Percentiles rank a stretch among this genome's conserved stretches.
phyloP scores from a whole-genome alignment of 129 eudicot species.

The Scalesia atractyloides region DNA sequence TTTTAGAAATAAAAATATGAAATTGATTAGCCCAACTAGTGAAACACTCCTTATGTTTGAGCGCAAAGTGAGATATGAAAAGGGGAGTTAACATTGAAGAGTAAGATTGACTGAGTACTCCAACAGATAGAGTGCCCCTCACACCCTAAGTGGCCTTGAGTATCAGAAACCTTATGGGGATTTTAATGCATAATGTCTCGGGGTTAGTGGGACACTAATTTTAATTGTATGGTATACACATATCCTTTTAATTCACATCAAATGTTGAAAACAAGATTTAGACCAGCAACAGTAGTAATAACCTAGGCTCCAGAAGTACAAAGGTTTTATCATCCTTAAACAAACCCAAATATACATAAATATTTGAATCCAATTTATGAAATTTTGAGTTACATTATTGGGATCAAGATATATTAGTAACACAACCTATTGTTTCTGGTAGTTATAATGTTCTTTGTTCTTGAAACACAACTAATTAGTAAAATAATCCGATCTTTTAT shows the following conservation, averaged over 20 bases:
- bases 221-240: background rate
- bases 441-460: no score
- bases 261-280: background rate
- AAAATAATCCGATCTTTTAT: no score
- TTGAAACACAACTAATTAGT: no score
- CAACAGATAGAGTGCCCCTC: no score
- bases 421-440: background rate
- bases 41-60: no score
- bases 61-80: no score
- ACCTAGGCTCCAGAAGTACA: background rate
- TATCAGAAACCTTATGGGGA: background rate
- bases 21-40: no score
- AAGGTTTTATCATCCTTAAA: background rate
- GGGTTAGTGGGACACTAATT: slow-evolving; percentile 14
- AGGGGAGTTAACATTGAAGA: no score
- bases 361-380: background rate
- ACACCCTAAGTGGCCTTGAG: no score
- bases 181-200: background rate
- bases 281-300: background rate
- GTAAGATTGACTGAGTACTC: no score
- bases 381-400: background rate
- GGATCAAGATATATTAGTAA: background rate
- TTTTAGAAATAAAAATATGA: no score
- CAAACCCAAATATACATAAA: background rate
- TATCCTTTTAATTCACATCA: slow-evolving; percentile 10